Percentiles rank a stretch among this genome's conserved stretches.
Conservation (phyloP, 2,329 filamentous ascomycete species). For the Monascus ruber region DNA sequence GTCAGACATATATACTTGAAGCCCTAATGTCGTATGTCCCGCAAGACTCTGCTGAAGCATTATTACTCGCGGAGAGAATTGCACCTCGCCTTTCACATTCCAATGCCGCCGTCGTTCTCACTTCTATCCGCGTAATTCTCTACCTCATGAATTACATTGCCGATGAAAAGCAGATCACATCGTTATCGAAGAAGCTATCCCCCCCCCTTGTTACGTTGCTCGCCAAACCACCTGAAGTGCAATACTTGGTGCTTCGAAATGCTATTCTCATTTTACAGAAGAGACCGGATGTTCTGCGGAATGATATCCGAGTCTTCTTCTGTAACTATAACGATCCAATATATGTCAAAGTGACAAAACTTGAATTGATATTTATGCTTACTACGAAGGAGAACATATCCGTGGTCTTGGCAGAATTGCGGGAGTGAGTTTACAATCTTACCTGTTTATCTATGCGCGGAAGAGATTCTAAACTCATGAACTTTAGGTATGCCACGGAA, state of each 20-base stretch:
- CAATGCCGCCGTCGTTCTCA: slow-evolving; percentile 91
- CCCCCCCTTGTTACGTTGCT: slow-evolving; percentile 89
- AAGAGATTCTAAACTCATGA: slow-evolving; percentile 1
- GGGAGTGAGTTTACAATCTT: slow-evolving; percentile 51
- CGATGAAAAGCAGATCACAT: slow-evolving; percentile 77
- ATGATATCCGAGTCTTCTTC: slow-evolving; percentile 97
- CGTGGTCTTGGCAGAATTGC: slow-evolving; percentile 83
- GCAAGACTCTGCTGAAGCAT: slow-evolving; percentile 76
- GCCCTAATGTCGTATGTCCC: slow-evolving; percentile 96
- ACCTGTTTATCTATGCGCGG: neutral
- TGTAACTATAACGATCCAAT: slow-evolving; percentile 99
- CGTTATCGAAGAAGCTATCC: slow-evolving; percentile 82
- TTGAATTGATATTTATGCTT: slow-evolving; percentile 98
- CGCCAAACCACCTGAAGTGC: slow-evolving; percentile 95
- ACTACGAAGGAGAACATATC: slow-evolving; percentile 92
- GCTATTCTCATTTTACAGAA: slow-evolving; percentile 87
- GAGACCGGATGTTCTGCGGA: slow-evolving; percentile 81
- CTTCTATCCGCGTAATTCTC: slow-evolving; percentile 88
- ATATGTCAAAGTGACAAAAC: slow-evolving; percentile 97
- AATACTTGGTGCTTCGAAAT: slow-evolving; percentile 89
- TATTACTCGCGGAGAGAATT: slow-evolving; percentile 84
- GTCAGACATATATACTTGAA: slow-evolving; percentile 96
- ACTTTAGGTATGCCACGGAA: slow-evolving; percentile 67
- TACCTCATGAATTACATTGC: slow-evolving; percentile 99
- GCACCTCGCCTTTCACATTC: slow-evolving; percentile 92